phyloP scores from a whole-genome alignment of 2,329 filamentous ascomycete species.

The Plectosphaerella cucumerina region DNA sequence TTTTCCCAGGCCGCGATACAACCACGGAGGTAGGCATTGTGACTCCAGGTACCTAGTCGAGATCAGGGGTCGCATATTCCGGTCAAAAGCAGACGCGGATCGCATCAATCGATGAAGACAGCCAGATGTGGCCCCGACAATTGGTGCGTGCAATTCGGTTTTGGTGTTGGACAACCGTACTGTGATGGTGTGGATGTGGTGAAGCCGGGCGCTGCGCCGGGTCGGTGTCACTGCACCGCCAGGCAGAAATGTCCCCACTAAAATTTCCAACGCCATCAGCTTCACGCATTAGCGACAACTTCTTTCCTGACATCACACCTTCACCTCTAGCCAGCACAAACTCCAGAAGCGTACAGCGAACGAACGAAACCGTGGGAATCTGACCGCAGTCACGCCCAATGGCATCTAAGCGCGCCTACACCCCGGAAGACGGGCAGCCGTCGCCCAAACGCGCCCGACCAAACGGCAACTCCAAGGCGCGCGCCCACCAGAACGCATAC shows the following conservation, averaged over 20 bases:
- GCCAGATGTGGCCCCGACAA: no score
- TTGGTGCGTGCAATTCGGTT: no score
- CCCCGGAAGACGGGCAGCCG: slow-evolving; percentile 23
- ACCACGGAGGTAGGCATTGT: no score
- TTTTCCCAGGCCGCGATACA: no score
- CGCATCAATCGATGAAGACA: no score
- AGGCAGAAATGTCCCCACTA: neutral
- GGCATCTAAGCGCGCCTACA: slow-evolving; percentile 29
- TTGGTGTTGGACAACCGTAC: no score
- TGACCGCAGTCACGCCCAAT: slow-evolving; percentile 14
- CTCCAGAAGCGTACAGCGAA: neutral
- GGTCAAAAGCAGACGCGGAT: no score
- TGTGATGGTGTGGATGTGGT: no score
- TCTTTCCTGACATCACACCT: neutral
- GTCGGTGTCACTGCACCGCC: neutral
- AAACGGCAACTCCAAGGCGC: slow-evolving; percentile 22
- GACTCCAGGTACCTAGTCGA: no score
- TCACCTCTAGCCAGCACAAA: no score
- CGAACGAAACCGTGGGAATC: neutral
- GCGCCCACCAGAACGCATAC: slow-evolving; percentile 37
- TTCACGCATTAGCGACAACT: neutral
- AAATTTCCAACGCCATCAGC: neutral
- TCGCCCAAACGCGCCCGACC: slow-evolving; percentile 17
- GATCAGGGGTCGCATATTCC: no score
- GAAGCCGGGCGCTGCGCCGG: no score